Evolutionary conservation across 345 rosid genomes (phyloP).

Genomic region (Euclidium syriacum): DNA sequence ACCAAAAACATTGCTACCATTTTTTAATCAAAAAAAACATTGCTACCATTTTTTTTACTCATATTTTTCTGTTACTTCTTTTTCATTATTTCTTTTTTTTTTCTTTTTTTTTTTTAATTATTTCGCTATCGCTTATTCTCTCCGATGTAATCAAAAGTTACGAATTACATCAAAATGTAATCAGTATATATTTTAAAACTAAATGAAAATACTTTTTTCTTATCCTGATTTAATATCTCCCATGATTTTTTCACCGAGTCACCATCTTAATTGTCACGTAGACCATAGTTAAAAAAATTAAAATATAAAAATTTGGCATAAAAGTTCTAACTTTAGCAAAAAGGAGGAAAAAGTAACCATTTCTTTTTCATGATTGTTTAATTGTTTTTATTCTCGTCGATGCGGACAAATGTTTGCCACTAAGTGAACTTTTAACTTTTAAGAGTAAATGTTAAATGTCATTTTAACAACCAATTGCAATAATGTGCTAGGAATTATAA

Average conservation of each 20-base stretch:
- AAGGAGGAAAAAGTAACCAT: background rate
- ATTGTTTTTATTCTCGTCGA: conserved; percentile 1
- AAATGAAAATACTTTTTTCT: background rate
- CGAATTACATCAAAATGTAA: too few relatives aligned
- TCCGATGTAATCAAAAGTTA: too few relatives aligned
- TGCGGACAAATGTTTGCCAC: conserved; percentile 29
- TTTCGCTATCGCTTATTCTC: too few relatives aligned
- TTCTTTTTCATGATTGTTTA: background rate
- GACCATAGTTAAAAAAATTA: background rate
- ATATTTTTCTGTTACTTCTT: too few relatives aligned
- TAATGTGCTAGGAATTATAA: background rate
- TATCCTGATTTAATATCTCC: background rate
- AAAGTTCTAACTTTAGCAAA: conserved; percentile 3
- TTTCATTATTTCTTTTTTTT: too few relatives aligned
- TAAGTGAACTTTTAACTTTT: background rate
- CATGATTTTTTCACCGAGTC: background rate
- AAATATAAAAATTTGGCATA: background rate
- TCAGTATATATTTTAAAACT: background rate
- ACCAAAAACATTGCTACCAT: too few relatives aligned
- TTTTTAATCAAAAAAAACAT: too few relatives aligned
- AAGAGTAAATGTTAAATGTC: background rate
- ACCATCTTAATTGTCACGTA: background rate
- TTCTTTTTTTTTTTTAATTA: too few relatives aligned
- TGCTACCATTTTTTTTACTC: too few relatives aligned
- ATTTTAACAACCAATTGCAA: background rate